Conservation (phyloP, 2,329 filamentous ascomycete genomes). For the Cordyceps javanica region DNA sequence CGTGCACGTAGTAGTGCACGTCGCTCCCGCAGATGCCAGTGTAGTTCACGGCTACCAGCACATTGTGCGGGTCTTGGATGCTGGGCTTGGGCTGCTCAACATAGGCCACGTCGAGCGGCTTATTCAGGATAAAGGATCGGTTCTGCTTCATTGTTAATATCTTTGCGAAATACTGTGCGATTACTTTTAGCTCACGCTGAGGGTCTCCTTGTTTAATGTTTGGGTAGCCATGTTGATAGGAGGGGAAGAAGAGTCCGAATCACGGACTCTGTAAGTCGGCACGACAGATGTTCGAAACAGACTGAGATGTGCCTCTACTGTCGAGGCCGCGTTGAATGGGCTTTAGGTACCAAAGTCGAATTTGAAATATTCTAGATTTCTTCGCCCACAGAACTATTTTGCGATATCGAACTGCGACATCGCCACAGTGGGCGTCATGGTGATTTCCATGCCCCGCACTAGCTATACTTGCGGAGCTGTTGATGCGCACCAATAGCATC, state of each 20-base stretch:
- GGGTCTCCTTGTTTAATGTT: conserved; percentile 21
- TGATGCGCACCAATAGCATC: conserved; percentile 13
- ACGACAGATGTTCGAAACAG: neutral
- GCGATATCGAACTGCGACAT: neutral
- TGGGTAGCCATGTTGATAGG: conserved; percentile 20
- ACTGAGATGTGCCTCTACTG: neutral
- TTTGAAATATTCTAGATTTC: neutral
- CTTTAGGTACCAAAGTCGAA: neutral
- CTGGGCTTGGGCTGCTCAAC: conserved; percentile 69
- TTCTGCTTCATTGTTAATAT: conserved; percentile 45
- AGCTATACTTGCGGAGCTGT: conserved; percentile 1
- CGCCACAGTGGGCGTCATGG: neutral
- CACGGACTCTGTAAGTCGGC: no score
- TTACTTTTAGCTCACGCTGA: conserved; percentile 21
- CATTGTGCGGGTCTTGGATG: conserved; percentile 62
- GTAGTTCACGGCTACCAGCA: conserved; percentile 75
- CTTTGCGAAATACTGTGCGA: neutral
- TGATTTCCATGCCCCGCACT: conserved; percentile 4
- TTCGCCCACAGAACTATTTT: neutral
- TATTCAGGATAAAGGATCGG: conserved; percentile 78
- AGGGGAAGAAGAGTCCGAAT: neutral
- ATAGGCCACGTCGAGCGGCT: conserved; percentile 64
- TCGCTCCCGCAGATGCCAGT: conserved; percentile 87
- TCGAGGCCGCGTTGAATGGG: neutral
- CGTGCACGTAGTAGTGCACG: conserved; percentile 82